phyloP scores from a whole-genome alignment of 2,329 filamentous ascomycete genomes.

The Colletotrichum musicola region DNA sequence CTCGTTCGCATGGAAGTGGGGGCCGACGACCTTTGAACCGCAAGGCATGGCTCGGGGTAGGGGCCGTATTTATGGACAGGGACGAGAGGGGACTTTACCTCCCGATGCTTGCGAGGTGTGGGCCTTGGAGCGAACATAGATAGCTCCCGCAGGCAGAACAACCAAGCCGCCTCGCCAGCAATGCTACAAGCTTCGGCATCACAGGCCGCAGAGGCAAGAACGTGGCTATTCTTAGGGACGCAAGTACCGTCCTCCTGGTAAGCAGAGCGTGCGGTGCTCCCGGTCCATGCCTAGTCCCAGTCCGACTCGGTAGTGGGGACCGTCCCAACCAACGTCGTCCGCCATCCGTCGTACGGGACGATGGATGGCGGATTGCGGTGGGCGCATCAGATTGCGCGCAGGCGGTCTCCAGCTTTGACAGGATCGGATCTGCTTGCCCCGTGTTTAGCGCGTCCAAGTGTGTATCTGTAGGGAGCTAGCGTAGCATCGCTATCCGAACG shows the following conservation, averaged over 20 bases:
- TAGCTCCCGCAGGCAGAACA: not conserved
- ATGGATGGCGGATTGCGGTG: slow-evolving; percentile 28
- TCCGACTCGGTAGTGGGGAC: not conserved
- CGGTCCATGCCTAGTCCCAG: not conserved
- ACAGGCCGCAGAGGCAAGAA: not conserved
- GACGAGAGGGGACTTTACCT: not conserved
- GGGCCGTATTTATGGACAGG: slow-evolving; percentile 20
- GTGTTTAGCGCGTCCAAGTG: slow-evolving; percentile 27
- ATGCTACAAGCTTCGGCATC: slow-evolving; percentile 8
- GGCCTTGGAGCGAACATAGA: not conserved
- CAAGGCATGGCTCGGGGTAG: not conserved
- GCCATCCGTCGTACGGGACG: slow-evolving; percentile 6
- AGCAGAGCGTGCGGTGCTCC: not conserved
- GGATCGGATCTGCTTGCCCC: slow-evolving; percentile 36
- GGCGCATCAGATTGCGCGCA: slow-evolving; percentile 27
- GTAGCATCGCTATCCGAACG: slow-evolving; percentile 31
- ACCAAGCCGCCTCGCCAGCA: not conserved
- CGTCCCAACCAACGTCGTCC: slow-evolving; percentile 20
- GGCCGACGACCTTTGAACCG: not conserved
- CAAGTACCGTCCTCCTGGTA: not conserved
- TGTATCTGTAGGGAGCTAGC: slow-evolving; percentile 24
- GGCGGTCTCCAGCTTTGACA: slow-evolving; percentile 35
- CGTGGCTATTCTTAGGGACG: slow-evolving; percentile 10
- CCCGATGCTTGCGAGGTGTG: not conserved
- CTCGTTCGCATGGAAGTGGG: slow-evolving; percentile 17